Percentiles rank a stretch among this genome's conserved stretches.
phyloP scores from a whole-genome alignment of 2,329 filamentous ascomycete species.

The Fusarium succisae region DNA sequence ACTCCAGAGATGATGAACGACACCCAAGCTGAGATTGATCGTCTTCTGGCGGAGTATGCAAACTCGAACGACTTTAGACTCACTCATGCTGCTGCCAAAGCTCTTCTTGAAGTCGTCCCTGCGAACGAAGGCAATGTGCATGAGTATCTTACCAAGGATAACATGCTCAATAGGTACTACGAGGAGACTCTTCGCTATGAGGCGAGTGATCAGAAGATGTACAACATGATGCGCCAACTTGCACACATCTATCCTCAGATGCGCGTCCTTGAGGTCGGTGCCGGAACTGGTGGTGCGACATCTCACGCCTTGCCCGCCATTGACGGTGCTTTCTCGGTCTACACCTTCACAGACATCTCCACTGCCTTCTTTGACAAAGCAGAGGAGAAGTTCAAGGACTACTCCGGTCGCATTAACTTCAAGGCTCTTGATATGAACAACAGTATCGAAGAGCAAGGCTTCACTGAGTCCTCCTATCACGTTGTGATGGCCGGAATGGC shows the following conservation, averaged over 20 bases:
- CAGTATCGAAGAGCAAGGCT: neutral
- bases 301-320: neutral
- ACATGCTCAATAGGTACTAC: constrained; percentile 49
- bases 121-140: neutral
- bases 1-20: constrained; percentile 1
- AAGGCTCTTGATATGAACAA: constrained; percentile 8
- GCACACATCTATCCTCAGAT: neutral
- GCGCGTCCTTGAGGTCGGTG: constrained; percentile 6
- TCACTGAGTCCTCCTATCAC: neutral
- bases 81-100: neutral
- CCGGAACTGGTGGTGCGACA: constrained; percentile 8
- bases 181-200: neutral
- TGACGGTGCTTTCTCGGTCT: neutral
- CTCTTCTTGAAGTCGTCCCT: neutral
- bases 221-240: neutral
- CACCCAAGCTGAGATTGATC: neutral
- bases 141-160: constrained; percentile 21
- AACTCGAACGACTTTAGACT: constrained; percentile 6
- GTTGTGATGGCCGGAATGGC: neutral
- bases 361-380: constrained; percentile 5
- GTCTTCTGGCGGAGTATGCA: neutral
- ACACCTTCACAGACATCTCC: constrained; percentile 13
- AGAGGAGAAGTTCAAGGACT: constrained; percentile 4
- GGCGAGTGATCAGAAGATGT: neutral
- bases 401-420: neutral